phyloP scores from a whole-genome alignment of 2,329 filamentous ascomycete genomes.

The Trichoderma koningiopsis region DNA sequence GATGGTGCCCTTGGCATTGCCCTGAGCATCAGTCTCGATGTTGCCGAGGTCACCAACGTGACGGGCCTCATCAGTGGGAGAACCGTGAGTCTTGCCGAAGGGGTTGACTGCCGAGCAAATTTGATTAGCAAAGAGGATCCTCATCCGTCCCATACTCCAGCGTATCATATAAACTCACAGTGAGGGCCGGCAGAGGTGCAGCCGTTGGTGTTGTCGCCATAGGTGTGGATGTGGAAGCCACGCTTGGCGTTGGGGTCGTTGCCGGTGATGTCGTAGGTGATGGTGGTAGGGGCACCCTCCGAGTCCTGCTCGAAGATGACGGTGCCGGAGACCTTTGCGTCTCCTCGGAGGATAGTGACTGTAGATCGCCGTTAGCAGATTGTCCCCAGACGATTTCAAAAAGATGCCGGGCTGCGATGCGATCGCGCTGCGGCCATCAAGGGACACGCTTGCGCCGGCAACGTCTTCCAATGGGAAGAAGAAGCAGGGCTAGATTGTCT shows the following conservation, averaged over 20 bases:
- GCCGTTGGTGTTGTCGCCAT: constrained; percentile 99
- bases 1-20: constrained; percentile 80
- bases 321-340: constrained; percentile 92
- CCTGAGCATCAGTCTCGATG: constrained; percentile 91
- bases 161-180: constrained; percentile 62
- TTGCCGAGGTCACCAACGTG: constrained; percentile 98
- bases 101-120: constrained; percentile 77
- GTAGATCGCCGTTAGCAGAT: constrained; percentile 26
- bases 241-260: constrained; percentile 94
- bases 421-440: constrained; percentile 36
- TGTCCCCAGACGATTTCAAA: not conserved
- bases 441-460: constrained; percentile 32
- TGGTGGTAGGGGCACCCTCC: constrained; percentile 79
- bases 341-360: constrained; percentile 98
- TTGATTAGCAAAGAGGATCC: constrained; percentile 24
- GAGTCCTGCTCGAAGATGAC: constrained; percentile 91
- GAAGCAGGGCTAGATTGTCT: constrained; percentile 22
- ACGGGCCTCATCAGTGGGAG: constrained; percentile 77
- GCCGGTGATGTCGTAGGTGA: constrained; percentile 91
- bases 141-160: no score
- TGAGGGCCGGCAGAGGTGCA: constrained; percentile 98
- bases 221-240: constrained; percentile 98
- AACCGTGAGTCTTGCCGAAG: constrained; percentile 87
- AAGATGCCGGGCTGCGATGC: not conserved
- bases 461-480: not conserved